Conservation (phyloP, 495 filamentous ascomycete species). For the Acidomyces sp. region DNA sequence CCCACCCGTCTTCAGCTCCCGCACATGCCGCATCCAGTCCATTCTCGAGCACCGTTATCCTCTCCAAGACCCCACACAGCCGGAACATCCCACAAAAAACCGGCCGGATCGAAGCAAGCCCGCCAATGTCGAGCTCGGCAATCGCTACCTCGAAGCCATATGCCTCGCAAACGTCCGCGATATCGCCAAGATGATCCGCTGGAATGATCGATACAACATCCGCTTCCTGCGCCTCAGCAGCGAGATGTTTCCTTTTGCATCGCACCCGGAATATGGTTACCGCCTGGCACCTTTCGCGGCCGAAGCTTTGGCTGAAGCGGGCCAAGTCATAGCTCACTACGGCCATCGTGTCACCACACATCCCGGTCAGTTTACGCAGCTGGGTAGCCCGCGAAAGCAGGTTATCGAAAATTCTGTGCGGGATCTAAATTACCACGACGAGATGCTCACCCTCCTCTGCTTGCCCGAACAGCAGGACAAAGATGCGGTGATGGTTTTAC, state of each 20-base stretch:
- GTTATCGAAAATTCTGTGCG: constrained; percentile 65
- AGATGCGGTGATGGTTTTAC: constrained; percentile 88
- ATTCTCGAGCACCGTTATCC: constrained; percentile 83
- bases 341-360: constrained; percentile 84
- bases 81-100: constrained; percentile 70
- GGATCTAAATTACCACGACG: constrained; percentile 82
- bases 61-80: constrained; percentile 56
- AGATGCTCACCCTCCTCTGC: constrained; percentile 66
- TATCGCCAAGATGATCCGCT: constrained; percentile 70
- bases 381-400: constrained; percentile 61
- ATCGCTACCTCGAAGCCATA: constrained; percentile 60
- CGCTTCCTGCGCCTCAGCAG: constrained; percentile 85
- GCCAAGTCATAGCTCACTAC: constrained; percentile 62
- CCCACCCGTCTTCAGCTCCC: constrained; percentile 78
- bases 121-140: constrained; percentile 47
- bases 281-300: constrained; percentile 75
- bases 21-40: constrained; percentile 82
- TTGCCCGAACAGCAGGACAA: constrained; percentile 68
- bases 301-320: constrained; percentile 61
- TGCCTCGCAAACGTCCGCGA: constrained; percentile 74
- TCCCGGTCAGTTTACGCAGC: constrained; percentile 79
- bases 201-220: constrained; percentile 90
- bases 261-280: constrained; percentile 77
- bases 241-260: constrained; percentile 96
- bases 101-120: constrained; percentile 59